Conservation (phyloP, 495 filamentous ascomycete species). For the Penicillium herquei region DNA sequence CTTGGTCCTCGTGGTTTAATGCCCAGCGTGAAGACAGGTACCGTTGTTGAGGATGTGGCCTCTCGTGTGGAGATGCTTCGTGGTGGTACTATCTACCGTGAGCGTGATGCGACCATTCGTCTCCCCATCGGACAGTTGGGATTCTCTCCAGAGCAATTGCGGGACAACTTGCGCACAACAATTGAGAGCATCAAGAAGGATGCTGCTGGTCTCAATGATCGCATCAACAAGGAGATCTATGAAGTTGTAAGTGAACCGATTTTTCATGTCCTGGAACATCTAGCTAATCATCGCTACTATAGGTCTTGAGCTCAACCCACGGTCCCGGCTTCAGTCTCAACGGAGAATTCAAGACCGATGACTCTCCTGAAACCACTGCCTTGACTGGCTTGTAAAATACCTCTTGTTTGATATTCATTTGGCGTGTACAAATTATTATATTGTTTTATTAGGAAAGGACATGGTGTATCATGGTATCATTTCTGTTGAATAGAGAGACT, state of each 20-base stretch:
- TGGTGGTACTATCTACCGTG: conserved; percentile 82
- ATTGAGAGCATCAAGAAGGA: conserved; percentile 77
- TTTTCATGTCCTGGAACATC: background rate
- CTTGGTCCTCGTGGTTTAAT: conserved; percentile 88
- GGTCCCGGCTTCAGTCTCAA: conserved; percentile 84
- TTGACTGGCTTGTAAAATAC: conserved; percentile 46
- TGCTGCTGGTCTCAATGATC: conserved; percentile 64
- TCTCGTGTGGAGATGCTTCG: conserved; percentile 70
- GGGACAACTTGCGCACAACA: conserved; percentile 78
- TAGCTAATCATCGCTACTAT: conserved; percentile 9
- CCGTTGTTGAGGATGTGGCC: conserved; percentile 77
- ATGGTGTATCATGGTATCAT: conserved; percentile 55
- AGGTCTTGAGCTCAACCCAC: conserved; percentile 84
- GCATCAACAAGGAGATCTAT: conserved; percentile 74
- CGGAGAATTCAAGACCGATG: conserved; percentile 65
- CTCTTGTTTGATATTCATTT: conserved; percentile 29
- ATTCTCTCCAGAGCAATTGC: conserved; percentile 83
- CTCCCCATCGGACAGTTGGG: conserved; percentile 88
- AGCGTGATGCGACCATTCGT: conserved; percentile 78
- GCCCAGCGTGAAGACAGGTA: conserved; percentile 84
- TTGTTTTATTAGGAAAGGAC: conserved; percentile 47
- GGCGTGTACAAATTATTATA: conserved; percentile 38
- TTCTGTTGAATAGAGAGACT: conserved; percentile 32
- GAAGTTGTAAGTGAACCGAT: conserved; percentile 68
- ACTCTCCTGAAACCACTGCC: conserved; percentile 50